Evolutionary conservation across 768 basidiomycete genomes (phyloP).

Genomic region (Russula brevipes): DNA sequence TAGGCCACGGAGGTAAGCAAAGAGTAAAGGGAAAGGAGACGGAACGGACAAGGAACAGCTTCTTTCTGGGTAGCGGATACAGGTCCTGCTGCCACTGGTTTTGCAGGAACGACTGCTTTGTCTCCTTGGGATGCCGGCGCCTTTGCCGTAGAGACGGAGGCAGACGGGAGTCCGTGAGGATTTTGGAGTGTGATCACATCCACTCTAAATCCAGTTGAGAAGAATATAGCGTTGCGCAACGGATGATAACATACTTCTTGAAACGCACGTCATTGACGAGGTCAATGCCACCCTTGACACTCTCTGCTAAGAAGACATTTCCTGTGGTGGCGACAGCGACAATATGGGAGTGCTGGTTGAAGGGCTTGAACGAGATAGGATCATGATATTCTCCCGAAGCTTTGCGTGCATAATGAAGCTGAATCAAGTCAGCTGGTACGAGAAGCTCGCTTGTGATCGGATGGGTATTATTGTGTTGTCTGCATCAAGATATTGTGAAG

Average conservation of each 20-base stretch:
- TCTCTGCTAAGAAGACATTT: slow-evolving; percentile 91
- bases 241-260: slow-evolving; percentile 54
- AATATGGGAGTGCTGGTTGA: slow-evolving; percentile 94
- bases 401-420: slow-evolving; percentile 79
- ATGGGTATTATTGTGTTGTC: slow-evolving; percentile 76
- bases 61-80: slow-evolving; percentile 28
- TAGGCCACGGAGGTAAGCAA: slow-evolving; percentile 30
- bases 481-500: slow-evolving; percentile 30
- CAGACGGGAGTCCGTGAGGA: slow-evolving; percentile 68
- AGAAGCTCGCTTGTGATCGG: slow-evolving; percentile 72
- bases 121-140: slow-evolving; percentile 30
- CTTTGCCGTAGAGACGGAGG: slow-evolving; percentile 39
- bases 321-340: slow-evolving; percentile 86
- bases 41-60: slow-evolving; percentile 57
- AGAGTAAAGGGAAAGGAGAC: neutral
- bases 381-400: slow-evolving; percentile 86
- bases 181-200: slow-evolving; percentile 96
- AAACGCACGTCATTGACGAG: slow-evolving; percentile 81
- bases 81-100: slow-evolving; percentile 21
- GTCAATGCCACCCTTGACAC: slow-evolving; percentile 79
- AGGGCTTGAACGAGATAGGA: slow-evolving; percentile 96
- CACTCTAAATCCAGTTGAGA: slow-evolving; percentile 41
- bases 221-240: slow-evolving; percentile 13
- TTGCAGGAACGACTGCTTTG: slow-evolving; percentile 36
- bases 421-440: slow-evolving; percentile 67